Evolutionary conservation across 352 stramenopile genomes (phyloP), one percentile per base, ranked within the genome.

Genomic region (Globisporangium echinulatum): DNA sequence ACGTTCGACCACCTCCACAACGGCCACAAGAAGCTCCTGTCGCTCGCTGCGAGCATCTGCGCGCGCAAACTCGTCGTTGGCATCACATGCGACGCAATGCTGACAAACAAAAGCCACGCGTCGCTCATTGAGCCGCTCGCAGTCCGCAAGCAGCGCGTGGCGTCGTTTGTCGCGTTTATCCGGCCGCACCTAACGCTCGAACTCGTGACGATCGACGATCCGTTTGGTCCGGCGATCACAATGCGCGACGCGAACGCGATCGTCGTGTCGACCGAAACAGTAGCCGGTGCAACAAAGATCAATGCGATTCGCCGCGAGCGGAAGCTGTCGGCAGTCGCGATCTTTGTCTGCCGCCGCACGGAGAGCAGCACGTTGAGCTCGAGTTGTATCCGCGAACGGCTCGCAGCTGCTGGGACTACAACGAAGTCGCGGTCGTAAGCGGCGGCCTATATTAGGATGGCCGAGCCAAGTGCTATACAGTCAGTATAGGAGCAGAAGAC

Each of bases 1-100:
- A 97, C 87, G 38, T 97, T 97, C 63, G 89, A 97, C 64, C 81
- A 93, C 53, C 72, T 97, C 37, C 89, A 97, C 72, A 96, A 94
- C 54, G 89, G 89, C 15, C 89, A 97, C 75, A 96, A 92, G 69
- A 96, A 96, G 61, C 63, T 97, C 17, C 71, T 97, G 33, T 91
- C 82, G 19, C 61, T 94, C 15, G 88, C 87, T 0, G 77, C 74
- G 6, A 74, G 70, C 58, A 74, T 93, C 57, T 89, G 78, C 44
- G 50, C 62, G 8, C 61, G 52, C 11, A 58, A 60, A 19, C 69
- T 96, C 48, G 59, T 93, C 15, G 61, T 97, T 42, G 89, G 89
- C 7, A 84, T 97, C 44, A 96, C 87, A 9, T 72, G 71, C 33
- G 79, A 85, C 52, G 69, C 64, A 43, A 94, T 97, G 84, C 70